phyloP scores from a whole-genome alignment of 352 stramenopile genomes.

The Paralagenidium karlingii region DNA sequence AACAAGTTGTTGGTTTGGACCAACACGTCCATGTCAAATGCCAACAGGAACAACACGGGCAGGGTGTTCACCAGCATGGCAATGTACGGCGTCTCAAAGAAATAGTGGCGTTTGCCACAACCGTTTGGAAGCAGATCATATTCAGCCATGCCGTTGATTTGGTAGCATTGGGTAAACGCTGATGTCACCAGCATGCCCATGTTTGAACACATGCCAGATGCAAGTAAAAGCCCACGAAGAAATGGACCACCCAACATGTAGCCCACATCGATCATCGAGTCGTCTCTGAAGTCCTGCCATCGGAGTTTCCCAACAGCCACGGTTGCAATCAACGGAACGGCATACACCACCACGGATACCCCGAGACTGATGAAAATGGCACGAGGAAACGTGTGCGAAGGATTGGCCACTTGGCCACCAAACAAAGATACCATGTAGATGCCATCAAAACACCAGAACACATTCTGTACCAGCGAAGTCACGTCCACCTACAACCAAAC shows the following conservation, averaged over 20 bases:
- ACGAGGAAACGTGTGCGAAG: too few species aligned
- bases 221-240: constrained; percentile 75
- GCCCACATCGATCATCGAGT: constrained; percentile 73
- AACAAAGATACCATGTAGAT: constrained; percentile 84
- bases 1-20: constrained; percentile 86
- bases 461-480: constrained; percentile 86
- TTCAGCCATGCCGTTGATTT: too few species aligned
- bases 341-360: constrained; percentile 66
- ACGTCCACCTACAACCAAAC: too few species aligned
- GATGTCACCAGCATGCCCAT: constrained; percentile 85
- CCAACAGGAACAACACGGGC: constrained; percentile 24
- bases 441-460: constrained; percentile 95
- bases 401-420: too few species aligned
- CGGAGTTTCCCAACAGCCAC: constrained; percentile 49
- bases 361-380: too few species aligned
- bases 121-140: too few species aligned
- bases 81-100: too few species aligned
- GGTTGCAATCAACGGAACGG: constrained; percentile 78
- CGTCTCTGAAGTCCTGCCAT: constrained; percentile 73
- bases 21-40: constrained; percentile 52
- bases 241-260: constrained; percentile 70
- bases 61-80: constrained; percentile 23
- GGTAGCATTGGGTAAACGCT: too few species aligned
- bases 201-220: constrained; percentile 72
- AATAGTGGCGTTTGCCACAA: too few species aligned